These are phyloP conservation scores for Colletotrichum sp. DNA, from an alignment of 2,329 filamentous ascomycete species.

Conservation along the genomic window DNA sequence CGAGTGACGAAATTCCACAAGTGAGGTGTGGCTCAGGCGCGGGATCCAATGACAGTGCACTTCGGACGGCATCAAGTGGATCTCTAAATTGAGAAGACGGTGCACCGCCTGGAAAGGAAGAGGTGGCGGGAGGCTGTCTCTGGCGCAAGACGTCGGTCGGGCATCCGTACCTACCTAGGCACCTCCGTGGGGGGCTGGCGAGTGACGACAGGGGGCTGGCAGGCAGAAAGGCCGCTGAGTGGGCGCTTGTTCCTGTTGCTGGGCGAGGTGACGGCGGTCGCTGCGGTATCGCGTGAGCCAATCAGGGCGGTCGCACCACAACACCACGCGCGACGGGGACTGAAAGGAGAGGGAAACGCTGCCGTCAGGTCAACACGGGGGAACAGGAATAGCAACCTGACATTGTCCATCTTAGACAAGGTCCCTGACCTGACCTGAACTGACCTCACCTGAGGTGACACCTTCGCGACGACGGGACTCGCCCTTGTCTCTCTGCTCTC, in stretches of 20 bases:
- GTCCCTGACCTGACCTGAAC: background rate
- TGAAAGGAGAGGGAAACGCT: background rate
- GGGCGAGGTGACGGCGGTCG: conserved; percentile 3
- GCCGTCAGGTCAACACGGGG: conserved; percentile 1
- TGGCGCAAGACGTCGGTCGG: background rate
- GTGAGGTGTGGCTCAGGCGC: conserved; percentile 3
- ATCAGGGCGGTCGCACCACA: conserved; percentile 2
- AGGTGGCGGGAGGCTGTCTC: conserved; percentile 6
- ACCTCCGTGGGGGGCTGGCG: background rate
- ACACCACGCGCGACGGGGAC: conserved; percentile 8
- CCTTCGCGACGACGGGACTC: conserved; percentile 6
- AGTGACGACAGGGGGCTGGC: background rate
- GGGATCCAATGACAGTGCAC: background rate
- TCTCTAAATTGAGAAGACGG: background rate
- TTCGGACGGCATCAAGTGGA: background rate
- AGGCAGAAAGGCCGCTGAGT: conserved; percentile 2
- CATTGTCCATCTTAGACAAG: background rate
- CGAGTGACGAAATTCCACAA: conserved; percentile 4
- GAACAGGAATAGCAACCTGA: background rate
- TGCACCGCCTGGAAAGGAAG: background rate
- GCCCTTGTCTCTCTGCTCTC: background rate
- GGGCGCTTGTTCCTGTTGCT: conserved; percentile 21
- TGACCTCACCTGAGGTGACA: background rate
- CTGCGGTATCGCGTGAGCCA: conserved; percentile 13
- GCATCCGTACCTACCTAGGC: background rate